Base-by-base conservation (phyloP, 208 protist genomes). In the Wallacemonas sp. region DNA sequence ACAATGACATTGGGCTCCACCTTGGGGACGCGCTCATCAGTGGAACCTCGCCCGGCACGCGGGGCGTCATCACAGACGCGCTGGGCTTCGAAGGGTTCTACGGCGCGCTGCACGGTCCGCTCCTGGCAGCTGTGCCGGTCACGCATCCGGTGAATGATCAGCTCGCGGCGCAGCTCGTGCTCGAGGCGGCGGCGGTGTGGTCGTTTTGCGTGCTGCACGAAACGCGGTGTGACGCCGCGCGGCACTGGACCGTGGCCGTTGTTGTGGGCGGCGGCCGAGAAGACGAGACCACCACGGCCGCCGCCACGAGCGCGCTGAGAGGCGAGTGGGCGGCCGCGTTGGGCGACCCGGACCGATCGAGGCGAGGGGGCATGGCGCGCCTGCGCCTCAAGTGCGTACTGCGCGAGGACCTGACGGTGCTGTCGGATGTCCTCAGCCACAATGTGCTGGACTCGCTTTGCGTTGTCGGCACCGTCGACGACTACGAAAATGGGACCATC, bases 41-140 rank as follows among this genome's bases (percentile, higher is more conserved):
- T 38, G 62, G 61, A 48, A 8, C 69, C 20, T 1, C 39, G 5
- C 46, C 67, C 44, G 50, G 50, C 14, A 41, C 48, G 18, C 31
- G 32, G 67, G 67, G 29, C 38, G 65, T 77, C 25, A 61, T 49
- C 10, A 29, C 33, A 39, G 54, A 55, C n/a, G 42, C 44, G 38
- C 42, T 78, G 38, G 59, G 61, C 12, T 74, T 76, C 28, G 67
- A 84, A 22, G 42, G 62, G 8, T 79, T 84, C 67, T 76, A 82
- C 41, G 46, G 74, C 18, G 61, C n/a, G 7, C 26, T 55, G 11
- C 33, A 33, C 18, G 20, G n/a, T 23, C 14, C 3, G 18, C 23
- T 52, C 1, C 3, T 57, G 31, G 45, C 36, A 3, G 25, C 23
- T 12, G 48, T 55, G 48, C 48, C 48, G 3, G 48, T 22, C 5